A percentile compares a stretch with the other conserved stretches of the same genome.
phyloP scores from a whole-genome alignment of 768 basidiomycete genomes.

The Termitomyces sp. region DNA sequence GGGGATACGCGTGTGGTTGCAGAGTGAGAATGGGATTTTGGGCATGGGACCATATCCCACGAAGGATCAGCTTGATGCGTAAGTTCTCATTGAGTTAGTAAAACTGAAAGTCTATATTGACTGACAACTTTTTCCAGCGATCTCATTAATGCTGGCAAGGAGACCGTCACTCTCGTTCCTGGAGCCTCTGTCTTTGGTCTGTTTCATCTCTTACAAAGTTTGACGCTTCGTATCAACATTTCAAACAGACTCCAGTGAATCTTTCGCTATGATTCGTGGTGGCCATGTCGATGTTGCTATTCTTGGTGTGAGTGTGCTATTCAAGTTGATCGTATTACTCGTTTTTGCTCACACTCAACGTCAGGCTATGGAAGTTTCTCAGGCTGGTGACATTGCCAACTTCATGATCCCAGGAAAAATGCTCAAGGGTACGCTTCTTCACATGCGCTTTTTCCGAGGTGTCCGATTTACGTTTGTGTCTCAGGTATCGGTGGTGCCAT shows the following conservation, averaged over 20 bases:
- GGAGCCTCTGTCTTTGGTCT: conserved; percentile 88
- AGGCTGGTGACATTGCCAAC: conserved; percentile 91
- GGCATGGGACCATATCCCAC: conserved; percentile 92
- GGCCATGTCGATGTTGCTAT: conserved; percentile 94
- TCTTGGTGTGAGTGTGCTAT: conserved; percentile 66
- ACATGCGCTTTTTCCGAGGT: background rate
- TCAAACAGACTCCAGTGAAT: conserved; percentile 75
- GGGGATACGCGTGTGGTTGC: conserved; percentile 79
- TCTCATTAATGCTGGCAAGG: conserved; percentile 92
- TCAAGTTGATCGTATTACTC: conserved; percentile 47
- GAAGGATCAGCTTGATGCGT: conserved; percentile 75
- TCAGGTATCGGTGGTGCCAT: conserved; percentile 92
- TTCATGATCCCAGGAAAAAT: conserved; percentile 98
- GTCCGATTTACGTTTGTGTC: background rate
- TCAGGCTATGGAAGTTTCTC: conserved; percentile 93
- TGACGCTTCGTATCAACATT: background rate
- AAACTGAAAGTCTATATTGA: background rate
- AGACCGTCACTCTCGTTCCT: conserved; percentile 87
- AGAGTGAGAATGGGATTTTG: conserved; percentile 87
- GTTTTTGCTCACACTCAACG: conserved; percentile 18
- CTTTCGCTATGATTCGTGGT: conserved; percentile 96
- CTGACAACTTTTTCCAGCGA: conserved; percentile 42
- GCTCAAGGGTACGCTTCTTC: conserved; percentile 52
- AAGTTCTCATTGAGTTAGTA: conserved; percentile 21
- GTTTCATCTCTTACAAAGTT: conserved; percentile 15